Evolutionary conservation across 2,329 filamentous ascomycete genomes (phyloP).

Genomic region (Hypocrella siamensis): DNA sequence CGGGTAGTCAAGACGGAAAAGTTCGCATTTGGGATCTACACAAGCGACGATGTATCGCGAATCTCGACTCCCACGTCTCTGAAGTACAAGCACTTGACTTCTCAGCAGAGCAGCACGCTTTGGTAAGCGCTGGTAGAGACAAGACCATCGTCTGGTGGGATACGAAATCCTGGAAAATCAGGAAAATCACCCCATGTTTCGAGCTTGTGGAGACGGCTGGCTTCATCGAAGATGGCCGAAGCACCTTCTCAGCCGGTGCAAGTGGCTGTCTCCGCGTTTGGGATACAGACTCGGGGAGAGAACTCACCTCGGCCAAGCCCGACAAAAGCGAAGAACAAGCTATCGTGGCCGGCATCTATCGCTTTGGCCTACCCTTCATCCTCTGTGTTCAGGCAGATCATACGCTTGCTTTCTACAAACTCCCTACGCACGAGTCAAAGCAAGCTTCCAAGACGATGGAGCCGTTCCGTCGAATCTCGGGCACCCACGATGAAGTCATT

Average conservation of each 20-base stretch:
- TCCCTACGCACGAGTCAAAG: conserved; percentile 22
- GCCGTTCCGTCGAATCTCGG: conserved; percentile 68
- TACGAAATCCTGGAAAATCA: conserved; percentile 65
- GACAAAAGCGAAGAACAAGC: conserved; percentile 44
- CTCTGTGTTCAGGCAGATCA: conserved; percentile 81
- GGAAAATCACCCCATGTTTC: conserved; percentile 66
- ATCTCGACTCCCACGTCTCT: conserved; percentile 83
- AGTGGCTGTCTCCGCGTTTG: conserved; percentile 73
- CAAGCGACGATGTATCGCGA: conserved; percentile 61
- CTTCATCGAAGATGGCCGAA: conserved; percentile 53
- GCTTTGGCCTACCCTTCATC: conserved; percentile 49
- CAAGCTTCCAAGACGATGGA: conserved; percentile 21
- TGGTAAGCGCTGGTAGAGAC: conserved; percentile 79
- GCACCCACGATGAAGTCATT: conserved; percentile 95
- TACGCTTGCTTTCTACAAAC: conserved; percentile 59
- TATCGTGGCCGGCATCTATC: conserved; percentile 58
- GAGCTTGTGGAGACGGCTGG: conserved; percentile 76
- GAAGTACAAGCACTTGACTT: conserved; percentile 83
- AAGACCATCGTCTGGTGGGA: conserved; percentile 94
- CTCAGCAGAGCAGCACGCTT: conserved; percentile 53
- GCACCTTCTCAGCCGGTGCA: conserved; percentile 74
- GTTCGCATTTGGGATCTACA: conserved; percentile 84
- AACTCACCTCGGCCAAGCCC: conserved; percentile 61
- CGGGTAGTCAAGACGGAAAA: conserved; percentile 87
- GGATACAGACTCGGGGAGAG: conserved; percentile 60